A percentile compares a stretch with the other conserved stretches of the same genome.
Conservation (phyloP, 345 rosid genomes). For the Aethionema arabicum region DNA sequence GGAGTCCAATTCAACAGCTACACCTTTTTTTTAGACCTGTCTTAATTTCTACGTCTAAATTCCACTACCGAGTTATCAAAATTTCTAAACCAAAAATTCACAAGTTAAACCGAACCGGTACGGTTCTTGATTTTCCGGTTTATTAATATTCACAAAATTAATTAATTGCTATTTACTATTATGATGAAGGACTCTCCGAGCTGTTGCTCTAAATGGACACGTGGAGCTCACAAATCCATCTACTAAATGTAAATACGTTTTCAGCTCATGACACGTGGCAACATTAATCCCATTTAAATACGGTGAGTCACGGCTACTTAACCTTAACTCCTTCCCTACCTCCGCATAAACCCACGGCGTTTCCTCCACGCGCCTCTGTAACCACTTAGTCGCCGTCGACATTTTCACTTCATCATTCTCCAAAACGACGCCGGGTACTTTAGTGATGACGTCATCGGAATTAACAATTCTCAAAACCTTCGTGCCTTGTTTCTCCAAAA, state of each 20-base stretch:
- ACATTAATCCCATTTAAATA: conserved; percentile 48
- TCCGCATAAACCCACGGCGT: conserved; percentile 82
- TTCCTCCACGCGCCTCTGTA: conserved; percentile 53
- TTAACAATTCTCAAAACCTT: conserved; percentile 80
- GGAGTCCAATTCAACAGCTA: not conserved
- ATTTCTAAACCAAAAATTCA: not conserved
- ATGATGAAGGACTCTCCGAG: conserved; percentile 43
- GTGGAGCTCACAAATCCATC: conserved; percentile 69
- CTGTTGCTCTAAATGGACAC: conserved; percentile 65
- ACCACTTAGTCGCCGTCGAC: conserved; percentile 51
- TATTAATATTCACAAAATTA: conserved; percentile 3
- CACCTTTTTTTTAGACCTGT: conserved; percentile 18
- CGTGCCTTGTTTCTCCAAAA: conserved; percentile 67
- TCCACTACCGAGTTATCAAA: conserved; percentile 19
- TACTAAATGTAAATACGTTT: conserved; percentile 71
- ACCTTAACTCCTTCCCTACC: conserved; percentile 70
- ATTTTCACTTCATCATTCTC: conserved; percentile 35
- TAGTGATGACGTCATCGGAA: conserved; percentile 79
- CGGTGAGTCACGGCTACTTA: conserved; percentile 70
- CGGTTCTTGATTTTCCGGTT: conserved; percentile 16
- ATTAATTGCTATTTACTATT: not conserved
- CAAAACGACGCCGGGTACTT: conserved; percentile 78
- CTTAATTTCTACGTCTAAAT: conserved; percentile 1
- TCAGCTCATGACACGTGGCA: conserved; percentile 84
- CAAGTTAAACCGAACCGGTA: conserved; percentile 10